Evolutionary conservation across 2,329 filamentous ascomycete genomes (phyloP).

Genomic region (Pseudogymnoascus sp.): DNA sequence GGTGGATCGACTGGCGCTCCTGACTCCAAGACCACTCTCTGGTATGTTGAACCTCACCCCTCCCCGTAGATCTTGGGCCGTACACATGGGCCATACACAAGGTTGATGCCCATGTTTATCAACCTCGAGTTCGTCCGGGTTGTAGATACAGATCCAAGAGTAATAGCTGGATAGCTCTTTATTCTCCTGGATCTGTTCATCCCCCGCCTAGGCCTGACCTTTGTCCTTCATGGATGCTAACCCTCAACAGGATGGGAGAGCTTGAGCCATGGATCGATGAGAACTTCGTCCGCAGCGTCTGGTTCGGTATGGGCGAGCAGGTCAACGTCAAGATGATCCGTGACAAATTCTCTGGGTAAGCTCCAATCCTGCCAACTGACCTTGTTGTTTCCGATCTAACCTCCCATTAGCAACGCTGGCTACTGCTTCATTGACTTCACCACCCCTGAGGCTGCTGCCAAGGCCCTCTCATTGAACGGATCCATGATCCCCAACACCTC

Average conservation of each 20-base stretch:
- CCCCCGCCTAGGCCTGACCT: neutral
- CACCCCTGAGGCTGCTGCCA: constrained; percentile 73
- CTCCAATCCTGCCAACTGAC: constrained; percentile 9
- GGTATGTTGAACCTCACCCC: constrained; percentile 33
- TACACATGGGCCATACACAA: constrained; percentile 48
- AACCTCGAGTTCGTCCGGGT: constrained; percentile 9
- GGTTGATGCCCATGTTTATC: constrained; percentile 37
- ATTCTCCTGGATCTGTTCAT: neutral
- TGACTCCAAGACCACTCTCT: constrained; percentile 48
- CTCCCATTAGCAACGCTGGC: constrained; percentile 67
- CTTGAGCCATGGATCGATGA: constrained; percentile 99
- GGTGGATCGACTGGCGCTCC: constrained; percentile 34
- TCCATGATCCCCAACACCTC: constrained; percentile 86
- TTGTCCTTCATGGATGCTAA: neutral
- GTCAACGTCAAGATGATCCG: constrained; percentile 99
- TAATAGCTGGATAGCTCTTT: neutral
- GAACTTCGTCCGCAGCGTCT: constrained; percentile 94
- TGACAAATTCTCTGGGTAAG: constrained; percentile 95
- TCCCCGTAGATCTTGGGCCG: constrained; percentile 32
- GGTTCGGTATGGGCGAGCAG: constrained; percentile 79
- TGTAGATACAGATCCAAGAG: neutral
- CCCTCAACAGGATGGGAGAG: constrained; percentile 81
- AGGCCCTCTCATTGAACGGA: constrained; percentile 85
- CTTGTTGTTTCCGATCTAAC: constrained; percentile 12
- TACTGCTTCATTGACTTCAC: constrained; percentile 98